phyloP scores from a whole-genome alignment of 116 monocot species.

The Iris pallida region DNA sequence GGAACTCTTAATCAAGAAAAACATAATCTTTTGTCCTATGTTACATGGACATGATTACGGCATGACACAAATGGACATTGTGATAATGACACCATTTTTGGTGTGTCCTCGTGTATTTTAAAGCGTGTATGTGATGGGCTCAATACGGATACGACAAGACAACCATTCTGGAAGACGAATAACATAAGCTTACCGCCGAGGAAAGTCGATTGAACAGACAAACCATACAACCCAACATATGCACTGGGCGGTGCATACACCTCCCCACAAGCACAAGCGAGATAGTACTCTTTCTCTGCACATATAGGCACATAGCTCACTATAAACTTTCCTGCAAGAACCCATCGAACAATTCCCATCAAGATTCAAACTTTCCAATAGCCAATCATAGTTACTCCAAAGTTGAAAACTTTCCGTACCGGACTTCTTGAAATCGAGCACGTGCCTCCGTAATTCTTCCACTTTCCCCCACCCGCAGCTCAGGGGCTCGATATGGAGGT shows the following conservation, averaged over 20 bases:
- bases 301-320: conserved; percentile 74
- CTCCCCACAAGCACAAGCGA: conserved; percentile 91
- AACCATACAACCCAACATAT: conserved; percentile 78
- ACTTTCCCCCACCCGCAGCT: conserved; percentile 94
- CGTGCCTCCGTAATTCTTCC: conserved; percentile 91
- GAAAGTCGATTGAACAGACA: conserved; percentile 74
- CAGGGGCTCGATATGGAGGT: conserved; percentile 91
- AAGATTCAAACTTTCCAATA: neutral
- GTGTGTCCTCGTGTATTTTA: no score
- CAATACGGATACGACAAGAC: no score
- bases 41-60: no score
- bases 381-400: no score
- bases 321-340: conserved; percentile 67
- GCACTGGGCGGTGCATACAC: conserved; percentile 82
- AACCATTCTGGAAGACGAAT: no score
- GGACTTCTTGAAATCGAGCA: conserved; percentile 83
- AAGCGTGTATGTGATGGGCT: no score
- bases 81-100: no score
- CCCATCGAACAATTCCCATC: neutral
- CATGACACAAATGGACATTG: no score
- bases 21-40: no score
- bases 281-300: conserved; percentile 93
- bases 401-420: conserved; percentile 27
- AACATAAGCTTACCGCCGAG: conserved; percentile 58
- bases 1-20: no score